Evolutionary conservation across 2,329 filamentous ascomycete species (phyloP).

Genomic region (Colletotrichum lupini): DNA sequence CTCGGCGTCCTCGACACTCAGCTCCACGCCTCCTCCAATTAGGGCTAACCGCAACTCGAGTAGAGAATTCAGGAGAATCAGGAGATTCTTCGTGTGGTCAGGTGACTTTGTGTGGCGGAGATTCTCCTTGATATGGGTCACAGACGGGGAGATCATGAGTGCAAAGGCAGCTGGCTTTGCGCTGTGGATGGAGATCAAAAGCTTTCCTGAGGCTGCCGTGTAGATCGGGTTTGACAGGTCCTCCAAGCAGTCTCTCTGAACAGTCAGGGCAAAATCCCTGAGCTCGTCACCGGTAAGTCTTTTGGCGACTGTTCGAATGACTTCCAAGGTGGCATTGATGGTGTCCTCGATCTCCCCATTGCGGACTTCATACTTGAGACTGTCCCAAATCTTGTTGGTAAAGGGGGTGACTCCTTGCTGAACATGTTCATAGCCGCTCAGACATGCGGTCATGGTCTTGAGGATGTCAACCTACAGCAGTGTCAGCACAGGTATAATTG

Average conservation of each 20-base stretch:
- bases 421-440: slow-evolving; percentile 59
- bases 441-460: slow-evolving; percentile 64
- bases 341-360: slow-evolving; percentile 70
- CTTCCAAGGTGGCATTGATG: slow-evolving; percentile 66
- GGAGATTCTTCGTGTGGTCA: slow-evolving; percentile 62
- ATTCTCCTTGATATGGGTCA: slow-evolving; percentile 62
- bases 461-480: slow-evolving; percentile 61
- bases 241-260: slow-evolving; percentile 64
- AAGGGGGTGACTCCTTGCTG: slow-evolving; percentile 60
- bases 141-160: slow-evolving; percentile 56
- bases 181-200: slow-evolving; percentile 62
- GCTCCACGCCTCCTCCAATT: slow-evolving; percentile 41
- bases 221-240: slow-evolving; percentile 66
- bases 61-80: slow-evolving; percentile 62
- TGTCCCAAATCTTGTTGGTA: slow-evolving; percentile 64
- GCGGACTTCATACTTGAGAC: slow-evolving; percentile 72
- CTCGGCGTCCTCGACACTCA: slow-evolving; percentile 49
- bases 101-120: slow-evolving; percentile 62
- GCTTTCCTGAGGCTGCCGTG: slow-evolving; percentile 61
- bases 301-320: slow-evolving; percentile 61
- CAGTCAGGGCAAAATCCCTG: slow-evolving; percentile 57
- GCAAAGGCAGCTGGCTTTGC: slow-evolving; percentile 61
- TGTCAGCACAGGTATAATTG: background rate
- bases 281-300: slow-evolving; percentile 57
- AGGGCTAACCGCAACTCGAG: slow-evolving; percentile 58